Evolutionary conservation across 805 yeast genomes (phyloP).

Genomic region (Starmerella asiatica): DNA sequence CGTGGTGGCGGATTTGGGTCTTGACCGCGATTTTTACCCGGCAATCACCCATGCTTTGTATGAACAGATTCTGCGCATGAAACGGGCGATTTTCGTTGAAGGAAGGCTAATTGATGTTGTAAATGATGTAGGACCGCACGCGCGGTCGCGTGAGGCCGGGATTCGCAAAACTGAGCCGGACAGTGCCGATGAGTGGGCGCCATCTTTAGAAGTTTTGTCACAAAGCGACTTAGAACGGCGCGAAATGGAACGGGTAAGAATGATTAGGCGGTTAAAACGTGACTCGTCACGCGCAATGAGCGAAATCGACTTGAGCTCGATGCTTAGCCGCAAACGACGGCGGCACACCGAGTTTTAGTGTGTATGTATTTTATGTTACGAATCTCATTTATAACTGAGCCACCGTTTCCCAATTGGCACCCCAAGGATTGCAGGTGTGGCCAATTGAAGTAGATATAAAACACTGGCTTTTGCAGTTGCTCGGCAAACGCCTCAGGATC

Average conservation of each 20-base stretch:
- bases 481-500: too few species aligned
- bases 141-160: constrained; percentile 38
- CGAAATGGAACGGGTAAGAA: constrained; percentile 89
- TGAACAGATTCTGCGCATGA: constrained; percentile 62
- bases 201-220: constrained; percentile 69
- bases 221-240: constrained; percentile 90
- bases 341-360: constrained; percentile 19
- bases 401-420: too few species aligned
- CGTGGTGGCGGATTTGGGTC: constrained; percentile 74
- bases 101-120: constrained; percentile 39
- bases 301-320: constrained; percentile 31
- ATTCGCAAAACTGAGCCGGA: constrained; percentile 60
- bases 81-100: constrained; percentile 62
- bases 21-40: constrained; percentile 72
- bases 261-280: constrained; percentile 79
- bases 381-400: neutral
- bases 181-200: constrained; percentile 74
- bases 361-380: neutral
- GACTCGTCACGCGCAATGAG: constrained; percentile 68
- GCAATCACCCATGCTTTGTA: constrained; percentile 80
- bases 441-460: too few species aligned
- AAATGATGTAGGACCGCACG: constrained; percentile 50
- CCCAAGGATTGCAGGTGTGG: neutral
- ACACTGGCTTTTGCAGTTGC: too few species aligned
- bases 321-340: constrained; percentile 26